Conservation (phyloP, 441 rosid genomes). For the Eugenia klotzschiana region DNA sequence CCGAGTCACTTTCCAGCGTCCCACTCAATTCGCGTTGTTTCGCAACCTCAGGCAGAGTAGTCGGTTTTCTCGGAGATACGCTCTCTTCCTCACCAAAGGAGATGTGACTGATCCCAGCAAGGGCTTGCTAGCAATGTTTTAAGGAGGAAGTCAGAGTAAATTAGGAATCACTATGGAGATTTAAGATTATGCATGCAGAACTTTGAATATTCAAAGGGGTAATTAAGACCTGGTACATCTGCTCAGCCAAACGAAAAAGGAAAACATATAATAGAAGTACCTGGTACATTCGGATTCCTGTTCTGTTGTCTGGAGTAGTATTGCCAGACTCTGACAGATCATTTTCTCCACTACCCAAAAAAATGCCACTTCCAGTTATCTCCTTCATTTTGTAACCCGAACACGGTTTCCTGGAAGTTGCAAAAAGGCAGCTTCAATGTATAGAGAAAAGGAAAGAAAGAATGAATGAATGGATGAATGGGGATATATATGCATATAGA, state of each 20-base stretch:
- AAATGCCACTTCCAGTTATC: conserved; percentile 94
- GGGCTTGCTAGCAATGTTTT: conserved; percentile 44
- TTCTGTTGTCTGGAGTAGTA: conserved; percentile 26
- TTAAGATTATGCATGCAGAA: background rate
- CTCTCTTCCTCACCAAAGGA: conserved; percentile 74
- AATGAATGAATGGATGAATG: background rate
- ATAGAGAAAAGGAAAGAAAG: background rate
- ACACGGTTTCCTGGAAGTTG: conserved; percentile 67
- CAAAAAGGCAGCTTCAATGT: background rate
- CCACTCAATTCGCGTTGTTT: conserved; percentile 96
- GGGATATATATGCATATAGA: background rate
- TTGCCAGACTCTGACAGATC: conserved; percentile 34
- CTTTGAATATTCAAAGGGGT: background rate
- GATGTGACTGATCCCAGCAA: conserved; percentile 83
- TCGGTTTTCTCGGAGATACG: conserved; percentile 59
- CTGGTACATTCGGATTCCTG: conserved; percentile 72
- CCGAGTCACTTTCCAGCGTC: conserved; percentile 49
- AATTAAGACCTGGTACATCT: background rate
- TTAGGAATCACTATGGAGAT: background rate
- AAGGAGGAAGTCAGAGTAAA: background rate
- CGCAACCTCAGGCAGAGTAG: conserved; percentile 61
- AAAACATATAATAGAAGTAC: conserved; percentile 12
- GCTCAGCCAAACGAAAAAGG: background rate
- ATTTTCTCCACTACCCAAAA: conserved; percentile 37
- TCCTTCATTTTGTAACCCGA: conserved; percentile 88